These are phyloP conservation scores for Phaffia australis DNA, from an alignment of 768 basidiomycete species.

Conservation along the genomic window DNA sequence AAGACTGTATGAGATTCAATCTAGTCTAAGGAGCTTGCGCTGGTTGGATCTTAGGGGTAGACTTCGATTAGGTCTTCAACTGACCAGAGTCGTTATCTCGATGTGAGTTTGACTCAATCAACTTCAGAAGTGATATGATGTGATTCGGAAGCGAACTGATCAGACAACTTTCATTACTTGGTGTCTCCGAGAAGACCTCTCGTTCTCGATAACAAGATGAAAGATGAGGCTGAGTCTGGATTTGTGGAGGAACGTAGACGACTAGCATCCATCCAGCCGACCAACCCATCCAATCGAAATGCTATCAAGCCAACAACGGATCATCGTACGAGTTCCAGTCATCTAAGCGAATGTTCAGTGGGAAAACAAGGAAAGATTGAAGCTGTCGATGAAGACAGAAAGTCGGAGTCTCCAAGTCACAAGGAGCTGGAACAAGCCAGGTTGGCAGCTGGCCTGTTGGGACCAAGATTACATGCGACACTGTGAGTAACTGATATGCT, in stretches of 20 bases:
- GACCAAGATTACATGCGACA: slow-evolving; percentile 15
- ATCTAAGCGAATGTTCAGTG: not conserved
- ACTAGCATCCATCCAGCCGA: slow-evolving; percentile 68
- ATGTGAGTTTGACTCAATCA: slow-evolving; percentile 1
- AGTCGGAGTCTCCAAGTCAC: not conserved
- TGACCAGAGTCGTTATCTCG: slow-evolving; percentile 35
- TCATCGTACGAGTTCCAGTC: not conserved
- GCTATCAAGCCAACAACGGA: slow-evolving; percentile 43
- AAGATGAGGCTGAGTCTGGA: slow-evolving; percentile 21
- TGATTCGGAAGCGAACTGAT: not conserved
- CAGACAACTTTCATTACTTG: too few species aligned
- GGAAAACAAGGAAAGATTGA: not conserved
- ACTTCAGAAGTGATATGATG: not conserved
- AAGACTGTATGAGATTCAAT: slow-evolving; percentile 72
- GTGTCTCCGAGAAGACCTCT: slow-evolving; percentile 5
- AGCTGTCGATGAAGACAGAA: not conserved
- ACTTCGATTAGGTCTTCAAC: slow-evolving; percentile 61
- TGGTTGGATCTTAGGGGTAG: slow-evolving; percentile 69
- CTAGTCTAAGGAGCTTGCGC: slow-evolving; percentile 59
- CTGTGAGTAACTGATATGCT: slow-evolving; percentile 1
- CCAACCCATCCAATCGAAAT: slow-evolving; percentile 55
- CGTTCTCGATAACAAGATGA: slow-evolving; percentile 17
- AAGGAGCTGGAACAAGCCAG: slow-evolving; percentile 2
- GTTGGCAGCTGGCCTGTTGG: slow-evolving; percentile 11
- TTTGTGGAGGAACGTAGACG: slow-evolving; percentile 22